Evolutionary conservation across 495 filamentous ascomycete genomes (phyloP), one percentile per base, ranked within the genome.

Genomic region (Chaetomium fimeti): DNA sequence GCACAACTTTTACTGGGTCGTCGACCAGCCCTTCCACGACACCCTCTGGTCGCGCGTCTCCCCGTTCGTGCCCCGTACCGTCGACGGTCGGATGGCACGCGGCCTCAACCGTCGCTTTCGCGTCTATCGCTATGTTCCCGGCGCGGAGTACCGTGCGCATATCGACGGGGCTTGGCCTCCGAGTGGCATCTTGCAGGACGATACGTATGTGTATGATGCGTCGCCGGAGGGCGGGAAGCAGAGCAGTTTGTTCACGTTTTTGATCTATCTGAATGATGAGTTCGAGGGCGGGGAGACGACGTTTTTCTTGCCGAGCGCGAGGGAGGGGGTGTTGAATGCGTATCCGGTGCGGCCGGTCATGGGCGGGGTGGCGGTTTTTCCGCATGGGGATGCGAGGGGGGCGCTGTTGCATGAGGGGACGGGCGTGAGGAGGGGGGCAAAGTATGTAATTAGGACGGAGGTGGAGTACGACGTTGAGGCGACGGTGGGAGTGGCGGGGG

Each of bases 1-100:
- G 2, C 80, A 83, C 66, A 83, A 83, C 64, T 80, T 83, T 56
- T 83, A 83, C 71, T 83, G 80, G 79, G 71, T 83, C 28, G 72
- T 79, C 27, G 80, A 83, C 60, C 53, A 68, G 18, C 60, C 66
- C 0, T 82, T 83, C 62, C 69, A 74, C 62, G 68, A 77, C 25
- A 75, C 62, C 18, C 72, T 83, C 7, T 83, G 80, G 78, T 61
- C 63, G 9, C 73, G 80, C 16, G 74, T 83, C 8, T 40, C 74
- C 9, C 66, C 51, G 1, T 54, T 54, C 24, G 77, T 36, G 8
- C 32, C 32, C 32, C 32, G 32, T 9, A 36, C 32, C 32, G 32
- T 36, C 3, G 32, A 36, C 32, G 32, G 32, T 5, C 32, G 32
- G 5, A 5, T 36, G 32, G 32, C 12, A 9, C 32, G 32, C 32